Conservation (phyloP, 1,284 basidiomycete species). For the Anthracocystis setariae region DNA sequence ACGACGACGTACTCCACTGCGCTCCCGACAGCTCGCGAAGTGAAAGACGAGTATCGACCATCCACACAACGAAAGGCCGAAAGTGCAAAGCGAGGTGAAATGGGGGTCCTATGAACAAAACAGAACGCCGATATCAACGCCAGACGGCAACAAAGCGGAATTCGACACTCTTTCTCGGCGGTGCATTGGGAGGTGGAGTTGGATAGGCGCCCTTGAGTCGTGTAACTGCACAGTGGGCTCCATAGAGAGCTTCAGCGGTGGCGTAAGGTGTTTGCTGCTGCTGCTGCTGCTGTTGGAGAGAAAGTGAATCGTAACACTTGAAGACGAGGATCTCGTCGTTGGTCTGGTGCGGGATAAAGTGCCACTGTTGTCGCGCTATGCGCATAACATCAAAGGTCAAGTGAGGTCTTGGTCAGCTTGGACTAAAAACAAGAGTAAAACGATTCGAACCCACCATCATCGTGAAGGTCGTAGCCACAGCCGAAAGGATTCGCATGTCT, state of each 20-base stretch:
- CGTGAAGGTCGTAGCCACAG: constrained; percentile 32
- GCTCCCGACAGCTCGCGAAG: too few species aligned
- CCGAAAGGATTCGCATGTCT: constrained; percentile 28
- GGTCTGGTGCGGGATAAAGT: constrained; percentile 33
- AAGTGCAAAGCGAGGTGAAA: too few species aligned
- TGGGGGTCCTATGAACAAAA: not conserved
- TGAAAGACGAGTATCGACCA: too few species aligned
- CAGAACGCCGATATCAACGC: constrained; percentile 5
- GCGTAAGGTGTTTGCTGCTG: constrained; percentile 1
- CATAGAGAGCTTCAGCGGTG: constrained; percentile 22
- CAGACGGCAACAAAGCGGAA: constrained; percentile 40
- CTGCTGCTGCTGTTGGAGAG: constrained; percentile 16
- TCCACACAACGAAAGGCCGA: too few species aligned
- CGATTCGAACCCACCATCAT: not conserved
- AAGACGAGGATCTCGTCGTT: constrained; percentile 31
- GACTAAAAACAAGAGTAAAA: too few species aligned
- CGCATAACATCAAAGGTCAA: too few species aligned
- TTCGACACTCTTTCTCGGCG: constrained; percentile 35
- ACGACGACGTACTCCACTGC: too few species aligned
- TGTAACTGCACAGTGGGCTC: constrained; percentile 34
- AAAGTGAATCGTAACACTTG: constrained; percentile 38
- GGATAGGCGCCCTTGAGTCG: constrained; percentile 17
- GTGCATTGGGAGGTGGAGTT: constrained; percentile 12
- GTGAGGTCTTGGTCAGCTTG: too few species aligned
- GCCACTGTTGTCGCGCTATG: constrained; percentile 14